Conservation (phyloP, 202 grass and related monocot species). For the Carex sylvatica region DNA sequence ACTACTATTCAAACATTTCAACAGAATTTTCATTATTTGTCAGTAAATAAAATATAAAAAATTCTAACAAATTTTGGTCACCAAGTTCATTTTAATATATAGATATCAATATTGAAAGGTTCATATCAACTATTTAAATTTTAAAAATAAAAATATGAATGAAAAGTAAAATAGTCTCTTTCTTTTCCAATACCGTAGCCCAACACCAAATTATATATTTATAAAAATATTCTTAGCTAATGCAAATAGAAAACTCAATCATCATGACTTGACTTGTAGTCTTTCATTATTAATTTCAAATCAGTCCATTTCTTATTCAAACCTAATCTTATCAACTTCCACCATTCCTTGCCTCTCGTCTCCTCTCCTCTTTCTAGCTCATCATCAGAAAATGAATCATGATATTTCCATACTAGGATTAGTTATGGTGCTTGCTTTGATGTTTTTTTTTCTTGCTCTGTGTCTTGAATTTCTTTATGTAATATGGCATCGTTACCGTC, state of each 20-base stretch:
- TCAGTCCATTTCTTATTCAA: background rate
- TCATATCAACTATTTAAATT: too few relatives aligned
- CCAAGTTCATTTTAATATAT: too few relatives aligned
- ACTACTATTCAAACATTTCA: too few relatives aligned
- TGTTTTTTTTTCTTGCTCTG: background rate
- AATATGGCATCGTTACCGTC: background rate
- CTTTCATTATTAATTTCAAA: background rate
- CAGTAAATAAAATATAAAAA: too few relatives aligned
- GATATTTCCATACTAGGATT: background rate
- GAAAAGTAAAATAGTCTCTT: too few relatives aligned
- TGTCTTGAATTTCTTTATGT: background rate
- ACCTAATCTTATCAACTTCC: background rate
- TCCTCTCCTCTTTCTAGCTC: background rate
- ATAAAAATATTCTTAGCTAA: background rate
- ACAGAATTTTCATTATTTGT: too few relatives aligned
- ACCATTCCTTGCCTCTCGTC: background rate
- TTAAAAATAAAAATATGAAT: too few relatives aligned
- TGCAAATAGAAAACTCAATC: background rate
- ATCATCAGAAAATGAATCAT: background rate
- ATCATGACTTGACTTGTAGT: constrained; percentile 4
- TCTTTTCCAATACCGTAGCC: too few relatives aligned
- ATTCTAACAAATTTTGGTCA: too few relatives aligned
- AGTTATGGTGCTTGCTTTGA: background rate
- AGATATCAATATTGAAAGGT: too few relatives aligned
- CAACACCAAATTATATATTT: background rate